A percentile compares a stretch with the other conserved stretches of the same genome.
Conservation (phyloP, 192 early-diverging fungal species). For the Jimgerdemannia lactiflua region DNA sequence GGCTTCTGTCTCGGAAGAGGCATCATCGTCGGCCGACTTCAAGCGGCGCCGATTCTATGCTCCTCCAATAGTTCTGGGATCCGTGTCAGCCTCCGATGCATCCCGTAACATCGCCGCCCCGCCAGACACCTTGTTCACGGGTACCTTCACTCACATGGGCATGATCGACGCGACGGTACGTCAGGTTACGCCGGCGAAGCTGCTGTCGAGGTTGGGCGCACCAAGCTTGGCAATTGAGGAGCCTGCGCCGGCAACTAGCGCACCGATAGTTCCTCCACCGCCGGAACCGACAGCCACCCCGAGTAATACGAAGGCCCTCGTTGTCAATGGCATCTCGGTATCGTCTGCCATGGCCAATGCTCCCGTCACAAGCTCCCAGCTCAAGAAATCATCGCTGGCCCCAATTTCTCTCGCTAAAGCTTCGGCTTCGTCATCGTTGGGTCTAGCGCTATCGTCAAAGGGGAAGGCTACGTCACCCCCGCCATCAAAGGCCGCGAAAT, state of each 20-base stretch:
- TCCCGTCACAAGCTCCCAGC: background rate
- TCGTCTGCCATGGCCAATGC: background rate
- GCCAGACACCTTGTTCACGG: slow-evolving; percentile 1
- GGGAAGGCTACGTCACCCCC: background rate
- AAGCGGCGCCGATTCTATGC: background rate
- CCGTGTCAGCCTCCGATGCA: background rate
- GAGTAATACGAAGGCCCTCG: background rate
- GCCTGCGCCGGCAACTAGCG: no score
- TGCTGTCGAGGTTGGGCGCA: background rate
- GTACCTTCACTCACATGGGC: background rate
- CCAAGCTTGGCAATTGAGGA: background rate
- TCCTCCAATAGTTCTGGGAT: background rate
- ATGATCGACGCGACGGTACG: background rate
- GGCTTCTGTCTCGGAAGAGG: background rate
- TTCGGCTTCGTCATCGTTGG: background rate
- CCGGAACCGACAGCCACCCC: background rate
- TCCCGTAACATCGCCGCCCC: background rate
- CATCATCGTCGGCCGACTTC: background rate
- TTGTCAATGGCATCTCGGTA: background rate
- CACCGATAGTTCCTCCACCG: background rate
- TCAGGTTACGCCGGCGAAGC: background rate
- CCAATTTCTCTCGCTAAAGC: background rate
- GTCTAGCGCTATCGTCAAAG: background rate
- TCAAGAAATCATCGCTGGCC: background rate
- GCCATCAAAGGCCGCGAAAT: background rate